Conservation (phyloP, 805 yeast genomes). For the Dipodascus geniculatus region DNA sequence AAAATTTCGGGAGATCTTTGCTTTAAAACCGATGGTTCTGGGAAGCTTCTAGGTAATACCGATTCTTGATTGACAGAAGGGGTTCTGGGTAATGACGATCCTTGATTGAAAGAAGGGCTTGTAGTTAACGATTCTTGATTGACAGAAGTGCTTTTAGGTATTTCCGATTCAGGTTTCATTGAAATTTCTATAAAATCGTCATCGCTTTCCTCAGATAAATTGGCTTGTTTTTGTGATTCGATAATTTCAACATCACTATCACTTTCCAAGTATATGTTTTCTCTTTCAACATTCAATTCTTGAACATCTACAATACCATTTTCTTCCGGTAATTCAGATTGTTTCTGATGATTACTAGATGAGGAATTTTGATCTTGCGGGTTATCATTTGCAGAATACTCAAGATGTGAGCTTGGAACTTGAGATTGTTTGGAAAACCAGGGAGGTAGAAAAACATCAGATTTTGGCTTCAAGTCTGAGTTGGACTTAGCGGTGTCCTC, state of each 20-base stretch:
- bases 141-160: not conserved
- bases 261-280: slow-evolving; percentile 2
- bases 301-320: slow-evolving; percentile 24
- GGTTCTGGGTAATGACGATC: no score
- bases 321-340: not conserved
- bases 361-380: no score
- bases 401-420: not conserved
- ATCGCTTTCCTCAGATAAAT: slow-evolving; percentile 25
- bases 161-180: not conserved
- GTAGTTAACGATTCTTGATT: no score
- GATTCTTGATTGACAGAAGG: no score
- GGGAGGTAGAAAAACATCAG: not conserved
- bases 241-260: slow-evolving; percentile 3
- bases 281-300: slow-evolving; percentile 32
- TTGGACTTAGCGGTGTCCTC: no score
- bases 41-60: no score
- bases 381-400: not conserved
- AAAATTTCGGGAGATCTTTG: no score
- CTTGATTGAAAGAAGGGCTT: no score
- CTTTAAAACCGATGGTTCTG: no score
- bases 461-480: no score
- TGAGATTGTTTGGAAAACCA: not conserved
- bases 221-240: slow-evolving; percentile 6
- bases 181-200: slow-evolving; percentile 3
- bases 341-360: no score